Conservation (phyloP, 2,329 filamentous ascomycete species). For the Aspergillus chevalieri region DNA sequence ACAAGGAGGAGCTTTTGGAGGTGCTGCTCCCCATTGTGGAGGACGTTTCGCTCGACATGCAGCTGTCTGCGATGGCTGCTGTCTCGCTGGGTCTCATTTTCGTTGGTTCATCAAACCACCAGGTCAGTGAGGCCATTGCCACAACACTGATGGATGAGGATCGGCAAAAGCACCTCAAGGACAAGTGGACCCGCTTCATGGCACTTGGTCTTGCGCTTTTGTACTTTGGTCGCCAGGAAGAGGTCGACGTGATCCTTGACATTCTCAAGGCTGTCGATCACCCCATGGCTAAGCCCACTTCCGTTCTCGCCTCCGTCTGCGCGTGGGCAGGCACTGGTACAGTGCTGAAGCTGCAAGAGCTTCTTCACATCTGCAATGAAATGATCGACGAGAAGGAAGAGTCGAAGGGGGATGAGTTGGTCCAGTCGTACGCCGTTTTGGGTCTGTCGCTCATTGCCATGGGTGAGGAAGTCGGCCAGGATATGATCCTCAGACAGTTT, state of each 20-base stretch:
- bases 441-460: constrained; percentile 92
- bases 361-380: constrained; percentile 96
- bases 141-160: constrained; percentile 92
- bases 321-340: constrained; percentile 97
- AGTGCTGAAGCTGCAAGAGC: constrained; percentile 92
- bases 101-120: constrained; percentile 84
- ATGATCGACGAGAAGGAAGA: constrained; percentile 91
- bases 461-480: constrained; percentile 96
- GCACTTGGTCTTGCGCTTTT: constrained; percentile 86
- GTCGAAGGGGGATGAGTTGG: constrained; percentile 89
- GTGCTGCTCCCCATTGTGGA: constrained; percentile 78
- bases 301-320: constrained; percentile 89
- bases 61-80: constrained; percentile 92
- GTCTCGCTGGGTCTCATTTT: constrained; percentile 85
- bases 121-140: constrained; percentile 87
- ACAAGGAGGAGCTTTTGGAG: constrained; percentile 83
- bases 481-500: constrained; percentile 97
- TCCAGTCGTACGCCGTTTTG: constrained; percentile 92
- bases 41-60: constrained; percentile 82
- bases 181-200: constrained; percentile 98
- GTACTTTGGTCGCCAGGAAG: constrained; percentile 94
- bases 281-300: constrained; percentile 93
- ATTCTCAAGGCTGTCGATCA: constrained; percentile 96
- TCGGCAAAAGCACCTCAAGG: constrained; percentile 79
- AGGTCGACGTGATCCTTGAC: constrained; percentile 96